Percentiles rank a stretch among this genome's conserved stretches.
Evolutionary conservation across 345 rosid species (phyloP).

Genomic region (Anacardium occidentale): DNA sequence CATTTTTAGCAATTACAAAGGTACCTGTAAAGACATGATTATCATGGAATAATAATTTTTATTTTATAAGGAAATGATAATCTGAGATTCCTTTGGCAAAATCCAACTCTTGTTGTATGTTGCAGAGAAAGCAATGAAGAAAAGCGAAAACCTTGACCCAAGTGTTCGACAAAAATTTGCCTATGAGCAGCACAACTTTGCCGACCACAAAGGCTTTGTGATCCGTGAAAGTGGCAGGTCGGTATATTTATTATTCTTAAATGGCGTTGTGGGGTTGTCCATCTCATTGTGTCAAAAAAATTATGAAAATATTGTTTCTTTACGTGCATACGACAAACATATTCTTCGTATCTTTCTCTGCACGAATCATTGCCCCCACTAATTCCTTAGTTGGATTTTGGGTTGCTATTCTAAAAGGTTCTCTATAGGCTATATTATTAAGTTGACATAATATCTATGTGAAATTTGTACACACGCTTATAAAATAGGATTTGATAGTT

Average conservation of each 20-base stretch:
- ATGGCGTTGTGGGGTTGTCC: not conserved
- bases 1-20: no score
- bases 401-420: no score
- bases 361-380: no score
- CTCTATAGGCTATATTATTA: no score
- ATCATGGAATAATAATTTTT: no score
- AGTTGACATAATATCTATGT: no score
- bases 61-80: no score
- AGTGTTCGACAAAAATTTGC: not conserved
- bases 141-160: not conserved
- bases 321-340: no score
- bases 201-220: not conserved
- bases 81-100: not conserved
- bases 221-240: slow-evolving; percentile 6
- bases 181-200: not conserved
- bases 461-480: no score
- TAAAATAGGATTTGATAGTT: no score
- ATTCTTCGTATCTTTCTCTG: no score
- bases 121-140: not conserved
- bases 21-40: not conserved
- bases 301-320: not conserved
- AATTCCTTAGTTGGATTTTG: no score
- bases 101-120: not conserved
- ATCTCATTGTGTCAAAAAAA: not conserved
- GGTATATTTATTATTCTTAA: not conserved